These are phyloP conservation scores for Eucalyptus rudis DNA, from an alignment of 345 rosid genomes.

Conservation along the genomic window DNA sequence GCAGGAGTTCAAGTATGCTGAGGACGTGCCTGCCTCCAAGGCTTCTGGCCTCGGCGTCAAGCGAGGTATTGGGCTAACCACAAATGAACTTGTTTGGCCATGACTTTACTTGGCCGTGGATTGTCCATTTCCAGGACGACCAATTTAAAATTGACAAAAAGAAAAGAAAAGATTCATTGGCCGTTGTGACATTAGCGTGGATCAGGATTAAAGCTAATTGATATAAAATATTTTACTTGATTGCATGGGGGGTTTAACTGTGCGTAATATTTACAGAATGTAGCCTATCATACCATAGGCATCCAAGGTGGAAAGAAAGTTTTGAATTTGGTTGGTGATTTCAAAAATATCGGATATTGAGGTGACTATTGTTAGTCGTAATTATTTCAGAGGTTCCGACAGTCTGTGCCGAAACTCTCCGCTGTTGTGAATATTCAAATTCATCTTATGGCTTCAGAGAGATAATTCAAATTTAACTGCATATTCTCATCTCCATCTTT, in stretches of 20 bases:
- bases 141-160: neutral
- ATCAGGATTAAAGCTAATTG: neutral
- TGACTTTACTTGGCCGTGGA: neutral
- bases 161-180: neutral
- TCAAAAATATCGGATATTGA: neutral
- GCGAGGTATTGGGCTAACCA: conserved; percentile 7
- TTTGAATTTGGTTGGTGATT: neutral
- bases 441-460: neutral
- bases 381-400: neutral
- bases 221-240: neutral
- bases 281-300: neutral
- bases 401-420: neutral
- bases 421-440: neutral
- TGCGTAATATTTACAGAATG: neutral
- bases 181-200: neutral
- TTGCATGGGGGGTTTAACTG: neutral
- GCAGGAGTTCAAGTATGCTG: conserved; percentile 51
- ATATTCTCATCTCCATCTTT: neutral
- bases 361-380: neutral
- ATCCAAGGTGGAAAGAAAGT: neutral
- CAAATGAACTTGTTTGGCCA: neutral
- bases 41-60: conserved; percentile 14
- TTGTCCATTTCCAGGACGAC: neutral
- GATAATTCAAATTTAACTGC: neutral
- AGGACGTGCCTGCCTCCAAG: conserved; percentile 11